Conservation (phyloP, 176 grass and related monocot genomes). For the maize (Zea mays) region DNA sequence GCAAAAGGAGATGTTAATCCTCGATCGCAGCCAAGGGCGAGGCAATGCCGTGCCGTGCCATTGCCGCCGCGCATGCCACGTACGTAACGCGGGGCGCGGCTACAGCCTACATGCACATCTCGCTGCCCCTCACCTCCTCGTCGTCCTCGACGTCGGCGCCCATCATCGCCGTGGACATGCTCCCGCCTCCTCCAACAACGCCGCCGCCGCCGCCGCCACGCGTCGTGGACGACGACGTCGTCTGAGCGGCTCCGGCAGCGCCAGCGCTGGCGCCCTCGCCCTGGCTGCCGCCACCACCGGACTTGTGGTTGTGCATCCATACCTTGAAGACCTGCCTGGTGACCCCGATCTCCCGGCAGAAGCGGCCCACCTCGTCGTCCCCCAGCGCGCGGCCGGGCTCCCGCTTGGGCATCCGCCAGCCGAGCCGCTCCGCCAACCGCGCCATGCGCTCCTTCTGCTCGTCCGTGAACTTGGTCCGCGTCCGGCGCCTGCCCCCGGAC, state of each 20-base stretch:
- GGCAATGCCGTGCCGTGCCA: not conserved
- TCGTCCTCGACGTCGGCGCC: constrained; percentile 44
- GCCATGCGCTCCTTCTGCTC: constrained; percentile 80
- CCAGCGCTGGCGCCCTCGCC: constrained; percentile 7
- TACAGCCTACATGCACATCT: constrained; percentile 66
- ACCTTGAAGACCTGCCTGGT: constrained; percentile 85
- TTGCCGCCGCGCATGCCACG: not conserved
- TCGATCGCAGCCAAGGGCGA: not conserved
- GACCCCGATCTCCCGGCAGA: constrained; percentile 87
- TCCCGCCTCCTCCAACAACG: not conserved
- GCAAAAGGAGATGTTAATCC: constrained; percentile 31
- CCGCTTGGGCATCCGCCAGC: constrained; percentile 86
- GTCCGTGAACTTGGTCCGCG: constrained; percentile 80
- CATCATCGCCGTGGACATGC: constrained; percentile 40
- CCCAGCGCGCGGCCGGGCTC: constrained; percentile 53
- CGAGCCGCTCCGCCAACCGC: constrained; percentile 71
- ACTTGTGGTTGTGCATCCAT: constrained; percentile 99
- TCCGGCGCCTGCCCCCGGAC: constrained; percentile 45
- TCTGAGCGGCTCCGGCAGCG: constrained; percentile 16
- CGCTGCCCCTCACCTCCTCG: constrained; percentile 61
- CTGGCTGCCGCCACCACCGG: constrained; percentile 25
- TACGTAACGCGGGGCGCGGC: not conserved
- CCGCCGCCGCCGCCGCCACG: constrained; percentile 38
- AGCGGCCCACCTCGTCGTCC: constrained; percentile 75
- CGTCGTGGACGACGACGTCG: constrained; percentile 58